Percentiles rank a stretch among this genome's conserved stretches.
Evolutionary conservation across 306 rosid species (phyloP).

Genomic region (Cucurbita argyrosperma): DNA sequence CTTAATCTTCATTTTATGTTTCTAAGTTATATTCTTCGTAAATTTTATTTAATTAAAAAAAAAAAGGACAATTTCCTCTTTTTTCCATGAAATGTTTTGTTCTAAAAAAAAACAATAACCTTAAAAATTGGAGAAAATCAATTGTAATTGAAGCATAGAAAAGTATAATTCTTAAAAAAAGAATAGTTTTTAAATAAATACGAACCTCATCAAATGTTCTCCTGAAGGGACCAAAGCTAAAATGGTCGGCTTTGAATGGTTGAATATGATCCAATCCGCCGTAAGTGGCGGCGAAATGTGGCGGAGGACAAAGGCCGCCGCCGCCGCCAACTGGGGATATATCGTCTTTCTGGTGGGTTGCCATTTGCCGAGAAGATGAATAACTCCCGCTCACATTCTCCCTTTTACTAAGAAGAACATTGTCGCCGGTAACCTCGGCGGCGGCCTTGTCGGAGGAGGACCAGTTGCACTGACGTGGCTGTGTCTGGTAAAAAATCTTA

Average conservation of each 20-base stretch:
- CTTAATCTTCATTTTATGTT: neutral
- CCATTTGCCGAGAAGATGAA: constrained; percentile 47
- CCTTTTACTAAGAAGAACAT: constrained; percentile 13
- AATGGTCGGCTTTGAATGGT: constrained; percentile 49
- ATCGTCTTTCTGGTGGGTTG: constrained; percentile 25
- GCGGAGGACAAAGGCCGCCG: constrained; percentile 9
- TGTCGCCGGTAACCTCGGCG: neutral
- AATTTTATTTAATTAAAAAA: neutral
- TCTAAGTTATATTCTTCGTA: neutral
- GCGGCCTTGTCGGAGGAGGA: constrained; percentile 11
- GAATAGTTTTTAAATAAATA: neutral
- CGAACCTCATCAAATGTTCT: constrained; percentile 64
- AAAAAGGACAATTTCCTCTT: neutral
- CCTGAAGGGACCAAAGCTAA: constrained; percentile 55
- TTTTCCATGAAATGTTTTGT: neutral
- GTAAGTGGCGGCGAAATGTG: constrained; percentile 28
- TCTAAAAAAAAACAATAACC: neutral
- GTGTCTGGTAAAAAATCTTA: constrained; percentile 84
- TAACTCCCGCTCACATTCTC: constrained; percentile 59
- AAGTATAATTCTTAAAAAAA: neutral
- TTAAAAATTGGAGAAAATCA: neutral
- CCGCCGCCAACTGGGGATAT: constrained; percentile 22
- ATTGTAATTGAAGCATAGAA: neutral
- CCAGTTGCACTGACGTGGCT: constrained; percentile 94
- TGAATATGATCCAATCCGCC: constrained; percentile 38